A percentile compares a stretch with the other conserved stretches of the same genome.
These are phyloP conservation scores for Nothophaeocryptopus gaeumannii DNA, from an alignment of 2,329 filamentous ascomycete species.

Conservation along the genomic window DNA sequence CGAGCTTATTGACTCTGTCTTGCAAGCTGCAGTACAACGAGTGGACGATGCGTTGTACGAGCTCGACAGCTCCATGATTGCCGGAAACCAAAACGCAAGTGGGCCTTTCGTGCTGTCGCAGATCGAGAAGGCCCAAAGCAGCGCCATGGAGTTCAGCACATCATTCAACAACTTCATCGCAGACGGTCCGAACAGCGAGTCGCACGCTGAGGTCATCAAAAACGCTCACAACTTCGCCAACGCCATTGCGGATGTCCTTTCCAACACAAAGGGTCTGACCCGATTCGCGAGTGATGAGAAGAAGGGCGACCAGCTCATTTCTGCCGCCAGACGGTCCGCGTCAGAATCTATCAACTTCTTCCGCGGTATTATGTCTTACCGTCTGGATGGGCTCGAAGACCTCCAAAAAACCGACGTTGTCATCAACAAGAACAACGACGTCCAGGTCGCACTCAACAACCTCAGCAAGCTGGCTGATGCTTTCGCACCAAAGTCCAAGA, in stretches of 20 bases:
- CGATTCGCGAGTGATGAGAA: conserved; percentile 93
- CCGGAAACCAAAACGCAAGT: conserved; percentile 95
- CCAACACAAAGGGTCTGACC: conserved; percentile 92
- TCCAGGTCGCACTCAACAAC: conserved; percentile 88
- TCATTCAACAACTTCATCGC: conserved; percentile 98
- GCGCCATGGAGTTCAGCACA: conserved; percentile 94
- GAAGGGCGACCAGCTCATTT: conserved; percentile 82
- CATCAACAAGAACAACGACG: conserved; percentile 95
- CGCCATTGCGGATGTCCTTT: conserved; percentile 87
- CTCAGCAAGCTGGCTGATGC: conserved; percentile 90
- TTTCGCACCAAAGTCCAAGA: conserved; percentile 85
- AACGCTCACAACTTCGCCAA: conserved; percentile 87
- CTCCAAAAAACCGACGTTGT: conserved; percentile 95
- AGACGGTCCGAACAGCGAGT: conserved; percentile 79
- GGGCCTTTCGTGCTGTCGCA: conserved; percentile 93
- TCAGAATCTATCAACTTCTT: conserved; percentile 90
- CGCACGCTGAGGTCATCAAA: conserved; percentile 87
- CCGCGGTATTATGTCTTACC: conserved; percentile 88
- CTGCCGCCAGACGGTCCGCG: conserved; percentile 78
- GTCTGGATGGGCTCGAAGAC: conserved; percentile 83
- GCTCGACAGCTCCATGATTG: conserved; percentile 95
- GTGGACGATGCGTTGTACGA: conserved; percentile 97
- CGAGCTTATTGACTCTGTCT: conserved; percentile 93
- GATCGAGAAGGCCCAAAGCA: conserved; percentile 92
- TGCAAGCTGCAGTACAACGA: conserved; percentile 87